These are phyloP conservation scores for Ammopiptanthus mongolicus DNA, from an alignment of 306 rosid genomes.

Conservation along the genomic window DNA sequence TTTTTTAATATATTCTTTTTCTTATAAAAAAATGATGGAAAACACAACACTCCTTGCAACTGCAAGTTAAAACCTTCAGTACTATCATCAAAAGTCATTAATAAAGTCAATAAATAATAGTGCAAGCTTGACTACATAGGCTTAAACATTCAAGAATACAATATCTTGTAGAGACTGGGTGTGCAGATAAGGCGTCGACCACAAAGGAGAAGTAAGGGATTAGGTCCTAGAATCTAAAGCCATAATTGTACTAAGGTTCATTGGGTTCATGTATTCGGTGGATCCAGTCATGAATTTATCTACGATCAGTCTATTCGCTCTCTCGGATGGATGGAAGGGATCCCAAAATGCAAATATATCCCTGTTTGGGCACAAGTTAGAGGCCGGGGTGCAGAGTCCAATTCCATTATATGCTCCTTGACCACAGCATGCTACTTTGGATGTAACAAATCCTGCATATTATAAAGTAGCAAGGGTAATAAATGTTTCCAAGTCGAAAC, in stretches of 20 bases:
- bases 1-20: too few species aligned
- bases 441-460: conserved; percentile 41
- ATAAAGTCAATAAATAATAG: too few species aligned
- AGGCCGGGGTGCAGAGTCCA: conserved; percentile 46
- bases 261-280: conserved; percentile 34
- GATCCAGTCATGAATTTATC: conserved; percentile 45
- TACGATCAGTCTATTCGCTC: conserved; percentile 38
- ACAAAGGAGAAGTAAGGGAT: neutral
- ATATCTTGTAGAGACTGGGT: neutral
- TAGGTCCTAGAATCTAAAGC: conserved; percentile 39
- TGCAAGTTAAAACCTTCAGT: too few species aligned
- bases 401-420: conserved; percentile 50
- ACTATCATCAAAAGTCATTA: too few species aligned
- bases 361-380: conserved; percentile 50
- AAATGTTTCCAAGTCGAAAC: neutral
- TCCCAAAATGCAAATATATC: conserved; percentile 48
- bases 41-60: too few species aligned
- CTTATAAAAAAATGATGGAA: too few species aligned
- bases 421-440: conserved; percentile 51
- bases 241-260: conserved; percentile 42
- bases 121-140: neutral
- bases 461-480: neutral
- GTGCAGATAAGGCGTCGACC: neutral
- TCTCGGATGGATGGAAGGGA: conserved; percentile 42
- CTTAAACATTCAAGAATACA: neutral